These are phyloP conservation scores for Chytriomyces sp. DNA, from an alignment of 192 early-diverging fungal genomes.

Conservation along the genomic window DNA sequence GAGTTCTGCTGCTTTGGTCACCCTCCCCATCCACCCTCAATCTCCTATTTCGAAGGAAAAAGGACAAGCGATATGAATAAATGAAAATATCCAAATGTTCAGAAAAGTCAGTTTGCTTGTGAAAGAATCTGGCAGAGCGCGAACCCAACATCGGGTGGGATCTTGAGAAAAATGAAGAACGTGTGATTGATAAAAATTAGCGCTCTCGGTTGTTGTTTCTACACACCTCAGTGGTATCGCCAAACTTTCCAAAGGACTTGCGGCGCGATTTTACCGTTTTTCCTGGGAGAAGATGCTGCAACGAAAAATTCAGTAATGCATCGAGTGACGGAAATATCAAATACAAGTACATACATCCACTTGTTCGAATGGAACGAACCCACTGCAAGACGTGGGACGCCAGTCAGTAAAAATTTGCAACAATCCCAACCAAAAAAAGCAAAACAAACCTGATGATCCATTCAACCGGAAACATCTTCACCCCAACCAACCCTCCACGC, in stretches of 20 bases:
- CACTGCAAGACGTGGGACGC: neutral
- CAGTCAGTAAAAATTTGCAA: neutral
- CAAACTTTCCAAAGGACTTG: neutral
- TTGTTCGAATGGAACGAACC: slow-evolving; percentile 24
- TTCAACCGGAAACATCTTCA: slow-evolving; percentile 3
- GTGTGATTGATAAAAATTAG: too few relatives aligned
- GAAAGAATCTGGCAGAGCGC: too few relatives aligned
- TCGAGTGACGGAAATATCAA: neutral
- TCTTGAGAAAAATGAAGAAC: too few relatives aligned
- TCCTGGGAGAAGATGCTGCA: neutral
- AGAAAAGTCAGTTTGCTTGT: neutral
- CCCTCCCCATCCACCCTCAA: too few relatives aligned
- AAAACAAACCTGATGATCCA: slow-evolving; percentile 2
- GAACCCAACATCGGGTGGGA: too few relatives aligned
- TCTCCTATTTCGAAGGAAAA: neutral
- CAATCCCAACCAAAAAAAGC: neutral
- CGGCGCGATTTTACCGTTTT: too few relatives aligned
- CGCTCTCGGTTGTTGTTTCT: neutral
- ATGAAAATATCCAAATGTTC: neutral
- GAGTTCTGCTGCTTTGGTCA: too few relatives aligned
- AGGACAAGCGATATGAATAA: neutral
- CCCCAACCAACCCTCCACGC: neutral
- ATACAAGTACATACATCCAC: slow-evolving; percentile 6
- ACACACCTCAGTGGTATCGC: neutral
- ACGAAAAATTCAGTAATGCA: neutral